These are phyloP conservation scores for Capsella rubella DNA, from an alignment of 441 rosid genomes.

Conservation along the genomic window DNA sequence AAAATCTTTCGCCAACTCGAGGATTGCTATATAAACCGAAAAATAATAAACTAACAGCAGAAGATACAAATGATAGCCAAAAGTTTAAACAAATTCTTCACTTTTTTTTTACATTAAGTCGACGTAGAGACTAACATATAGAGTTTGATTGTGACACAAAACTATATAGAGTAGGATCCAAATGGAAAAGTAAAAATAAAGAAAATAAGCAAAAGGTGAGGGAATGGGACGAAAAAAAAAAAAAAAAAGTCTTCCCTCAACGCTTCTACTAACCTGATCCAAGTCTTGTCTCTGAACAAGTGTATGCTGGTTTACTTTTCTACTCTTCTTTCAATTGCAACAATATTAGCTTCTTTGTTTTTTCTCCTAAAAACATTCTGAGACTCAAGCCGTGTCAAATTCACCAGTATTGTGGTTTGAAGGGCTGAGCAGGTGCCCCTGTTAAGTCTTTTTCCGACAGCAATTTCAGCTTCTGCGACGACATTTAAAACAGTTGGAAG, in stretches of 20 bases:
- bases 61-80: neutral
- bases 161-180: slow-evolving; percentile 12
- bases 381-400: slow-evolving; percentile 2
- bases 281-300: slow-evolving; percentile 9
- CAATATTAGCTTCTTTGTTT: neutral
- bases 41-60: neutral
- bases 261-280: slow-evolving; percentile 20
- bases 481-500: slow-evolving; percentile 23
- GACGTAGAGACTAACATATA: neutral
- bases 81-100: neutral
- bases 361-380: neutral
- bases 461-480: slow-evolving; percentile 60
- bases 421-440: slow-evolving; percentile 43
- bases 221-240: slow-evolving; percentile 8
- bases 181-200: neutral
- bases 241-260: neutral
- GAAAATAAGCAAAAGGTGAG: slow-evolving; percentile 21
- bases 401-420: slow-evolving; percentile 47
- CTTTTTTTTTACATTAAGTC: neutral
- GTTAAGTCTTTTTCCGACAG: slow-evolving; percentile 48
- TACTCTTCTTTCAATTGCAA: slow-evolving; percentile 16
- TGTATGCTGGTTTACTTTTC: slow-evolving; percentile 1
- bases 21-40: neutral
- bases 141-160: neutral
- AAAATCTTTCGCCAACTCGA: too few species aligned